Evolutionary conservation across 352 stramenopile species (phyloP).

Genomic region (Phytophthora quininea): DNA sequence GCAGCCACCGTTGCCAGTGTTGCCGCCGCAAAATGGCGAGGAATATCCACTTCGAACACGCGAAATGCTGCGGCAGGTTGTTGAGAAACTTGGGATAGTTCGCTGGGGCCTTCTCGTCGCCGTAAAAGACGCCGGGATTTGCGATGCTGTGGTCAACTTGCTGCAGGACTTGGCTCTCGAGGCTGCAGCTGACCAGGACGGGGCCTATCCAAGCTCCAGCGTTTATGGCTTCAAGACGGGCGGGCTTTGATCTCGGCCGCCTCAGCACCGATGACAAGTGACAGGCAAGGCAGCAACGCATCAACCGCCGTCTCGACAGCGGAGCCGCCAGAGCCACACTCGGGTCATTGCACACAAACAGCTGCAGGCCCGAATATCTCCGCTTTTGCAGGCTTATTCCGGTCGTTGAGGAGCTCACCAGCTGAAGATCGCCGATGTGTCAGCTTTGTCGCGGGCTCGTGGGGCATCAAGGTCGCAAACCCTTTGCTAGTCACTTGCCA

Average conservation of each 20-base stretch:
- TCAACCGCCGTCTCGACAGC: constrained; percentile 14
- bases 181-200: constrained; percentile 36
- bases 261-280: constrained; percentile 15
- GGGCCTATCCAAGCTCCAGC: constrained; percentile 32
- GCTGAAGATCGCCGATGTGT: constrained; percentile 23
- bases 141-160: constrained; percentile 21
- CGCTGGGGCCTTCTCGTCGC: background rate
- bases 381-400: constrained; percentile 23
- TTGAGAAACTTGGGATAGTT: background rate
- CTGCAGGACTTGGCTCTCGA: background rate
- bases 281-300: constrained; percentile 26
- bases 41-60: too few relatives aligned
- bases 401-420: constrained; percentile 24
- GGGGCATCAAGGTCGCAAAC: constrained; percentile 19
- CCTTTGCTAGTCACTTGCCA: constrained; percentile 35
- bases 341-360: constrained; percentile 23
- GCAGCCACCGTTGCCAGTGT: too few relatives aligned
- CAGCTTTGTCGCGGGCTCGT: constrained; percentile 21
- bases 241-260: constrained; percentile 7
- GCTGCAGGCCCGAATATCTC: constrained; percentile 28
- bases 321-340: constrained; percentile 25
- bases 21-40: too few relatives aligned
- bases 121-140: constrained; percentile 16
- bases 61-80: too few relatives aligned
- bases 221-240: constrained; percentile 36